Conservation (phyloP, 257 asterid species). For the Nicotiana tomentosiformis region DNA sequence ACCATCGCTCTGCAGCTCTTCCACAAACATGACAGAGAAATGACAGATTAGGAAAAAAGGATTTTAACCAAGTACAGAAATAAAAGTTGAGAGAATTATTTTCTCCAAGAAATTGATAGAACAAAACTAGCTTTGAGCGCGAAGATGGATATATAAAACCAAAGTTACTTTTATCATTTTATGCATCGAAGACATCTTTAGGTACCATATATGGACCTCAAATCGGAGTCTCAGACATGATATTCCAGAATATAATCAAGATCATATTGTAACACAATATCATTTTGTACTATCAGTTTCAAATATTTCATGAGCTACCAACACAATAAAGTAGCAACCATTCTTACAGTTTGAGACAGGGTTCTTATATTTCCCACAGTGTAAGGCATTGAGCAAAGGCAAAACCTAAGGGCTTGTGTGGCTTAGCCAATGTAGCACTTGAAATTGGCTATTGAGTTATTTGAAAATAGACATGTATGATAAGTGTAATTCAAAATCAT, state of each 20-base stretch:
- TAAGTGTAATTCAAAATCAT: background rate
- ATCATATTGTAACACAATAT: background rate
- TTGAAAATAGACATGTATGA: background rate
- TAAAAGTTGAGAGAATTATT: background rate
- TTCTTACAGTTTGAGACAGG: background rate
- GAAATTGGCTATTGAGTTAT: background rate
- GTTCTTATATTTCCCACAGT: background rate
- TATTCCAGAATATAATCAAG: background rate
- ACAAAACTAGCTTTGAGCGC: background rate
- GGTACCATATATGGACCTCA: background rate
- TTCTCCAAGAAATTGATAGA: background rate
- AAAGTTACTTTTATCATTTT: background rate
- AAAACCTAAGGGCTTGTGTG: background rate
- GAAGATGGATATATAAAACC: background rate
- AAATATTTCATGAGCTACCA: background rate
- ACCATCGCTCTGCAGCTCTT: conserved; percentile 96
- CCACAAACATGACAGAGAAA: conserved; percentile 32
- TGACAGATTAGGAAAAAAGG: background rate
- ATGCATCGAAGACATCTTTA: background rate
- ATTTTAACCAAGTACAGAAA: background rate
- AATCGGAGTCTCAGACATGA: background rate
- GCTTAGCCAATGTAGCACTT: background rate
- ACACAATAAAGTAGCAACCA: background rate
- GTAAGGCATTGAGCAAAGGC: background rate
- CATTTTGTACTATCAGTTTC: background rate